Base-by-base conservation (phyloP, 176 grass and related monocot species). In the Eleusine indica region DNA sequence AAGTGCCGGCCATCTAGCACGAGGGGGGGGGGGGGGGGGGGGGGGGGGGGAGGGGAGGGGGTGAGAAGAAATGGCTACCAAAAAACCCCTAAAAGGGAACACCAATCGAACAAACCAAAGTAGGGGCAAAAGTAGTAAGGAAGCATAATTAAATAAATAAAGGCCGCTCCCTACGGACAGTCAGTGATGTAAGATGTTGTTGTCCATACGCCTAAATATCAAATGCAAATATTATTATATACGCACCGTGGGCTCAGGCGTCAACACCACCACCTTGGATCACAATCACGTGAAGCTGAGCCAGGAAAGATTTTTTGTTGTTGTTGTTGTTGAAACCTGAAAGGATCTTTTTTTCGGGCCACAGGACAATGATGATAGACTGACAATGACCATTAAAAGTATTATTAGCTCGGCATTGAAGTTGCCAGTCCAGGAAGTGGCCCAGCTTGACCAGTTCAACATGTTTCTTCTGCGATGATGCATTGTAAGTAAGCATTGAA, bases 221-320 rank as follows among this genome's bases (percentile, higher is more conserved):
- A 44, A 21, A 28, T 56, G 72, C 35, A 68, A 32, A 52, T 57
- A 84, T 56, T 44, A 84, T 56, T 54, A 43, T 75, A 74, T 64
- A 21, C 52, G 5, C 7, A 32, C 0, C 18, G 61, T 7, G 1
- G 1, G 44, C 44, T 75, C 43, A 25, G 19, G 30, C 21, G 42
- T 66, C 37, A 53, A 37, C 30, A 74, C 4, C 68, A 43, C 10
- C 3, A 49, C 18, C 6, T 52, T 43, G 70, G 71, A 56, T 35
- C 82, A 54, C 14, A 84, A 1, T 74, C 62, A 67, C 47, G 29
- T 42, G 71, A 29, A 29, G 46, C 46, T 16, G 28, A 28, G 41
- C 30, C 56, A 64, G 28, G 30, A 75, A 52, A 60, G 5, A 15
- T 25, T 25, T 25, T 25, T 25, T 25, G 25, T 25, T 25, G 25